These are phyloP conservation scores for Geotrichum carabidarum DNA, from an alignment of 1,139 yeast species.

Conservation along the genomic window DNA sequence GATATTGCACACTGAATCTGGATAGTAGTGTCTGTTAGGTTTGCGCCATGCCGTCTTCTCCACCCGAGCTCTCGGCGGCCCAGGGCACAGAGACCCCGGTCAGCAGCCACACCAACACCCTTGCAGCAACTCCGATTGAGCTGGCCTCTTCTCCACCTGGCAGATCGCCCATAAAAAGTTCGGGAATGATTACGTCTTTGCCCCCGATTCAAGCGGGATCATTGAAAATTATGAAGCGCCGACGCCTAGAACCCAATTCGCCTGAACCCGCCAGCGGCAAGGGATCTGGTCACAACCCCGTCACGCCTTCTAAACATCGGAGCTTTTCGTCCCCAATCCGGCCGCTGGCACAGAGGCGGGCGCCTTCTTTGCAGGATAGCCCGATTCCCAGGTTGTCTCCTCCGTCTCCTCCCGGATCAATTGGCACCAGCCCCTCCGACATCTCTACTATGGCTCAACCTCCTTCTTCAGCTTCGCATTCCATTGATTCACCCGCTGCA, in stretches of 20 bases:
- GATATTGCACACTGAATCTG: background rate
- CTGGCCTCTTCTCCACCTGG: background rate
- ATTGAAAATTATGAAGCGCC: slow-evolving; percentile 27
- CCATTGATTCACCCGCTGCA: background rate
- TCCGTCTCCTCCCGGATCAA: slow-evolving; percentile 22
- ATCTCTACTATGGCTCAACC: background rate
- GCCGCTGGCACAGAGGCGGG: slow-evolving; percentile 17
- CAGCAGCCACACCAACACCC: slow-evolving; percentile 18
- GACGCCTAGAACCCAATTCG: slow-evolving; percentile 28
- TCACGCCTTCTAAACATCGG: slow-evolving; percentile 30
- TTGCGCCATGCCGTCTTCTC: background rate
- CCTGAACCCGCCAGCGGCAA: slow-evolving; percentile 9
- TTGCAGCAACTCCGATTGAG: slow-evolving; percentile 3
- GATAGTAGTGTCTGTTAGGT: background rate
- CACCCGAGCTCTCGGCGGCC: slow-evolving; percentile 19
- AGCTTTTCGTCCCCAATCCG: slow-evolving; percentile 28
- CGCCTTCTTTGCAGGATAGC: slow-evolving; percentile 33
- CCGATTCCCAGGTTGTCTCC: slow-evolving; percentile 33
- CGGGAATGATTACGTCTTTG: slow-evolving; percentile 22
- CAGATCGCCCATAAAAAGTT: slow-evolving; percentile 27
- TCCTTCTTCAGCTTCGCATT: background rate
- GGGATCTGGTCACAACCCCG: slow-evolving; percentile 9
- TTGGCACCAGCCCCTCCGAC: background rate
- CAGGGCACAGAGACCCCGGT: slow-evolving; percentile 22
- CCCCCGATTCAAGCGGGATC: slow-evolving; percentile 27